Percentiles rank a stretch among this genome's conserved stretches.
These are phyloP conservation scores for Candida xyloterini DNA, from an alignment of 805 yeast genomes.

Conservation along the genomic window DNA sequence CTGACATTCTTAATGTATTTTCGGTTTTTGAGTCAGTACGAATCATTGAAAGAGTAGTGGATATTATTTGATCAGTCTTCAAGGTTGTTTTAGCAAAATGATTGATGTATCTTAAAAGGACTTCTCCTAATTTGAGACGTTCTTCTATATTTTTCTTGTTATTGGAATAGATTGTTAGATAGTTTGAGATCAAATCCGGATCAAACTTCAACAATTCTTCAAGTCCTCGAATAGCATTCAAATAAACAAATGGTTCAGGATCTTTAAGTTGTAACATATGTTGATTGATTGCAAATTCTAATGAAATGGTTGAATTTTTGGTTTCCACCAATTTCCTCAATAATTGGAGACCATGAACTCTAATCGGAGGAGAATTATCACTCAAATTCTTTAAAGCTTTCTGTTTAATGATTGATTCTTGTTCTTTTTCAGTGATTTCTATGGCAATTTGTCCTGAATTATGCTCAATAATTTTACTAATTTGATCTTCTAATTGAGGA, in stretches of 20 bases:
- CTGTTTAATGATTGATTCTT: constrained; percentile 42
- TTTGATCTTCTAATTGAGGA: constrained; percentile 1
- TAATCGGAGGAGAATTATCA: constrained; percentile 78
- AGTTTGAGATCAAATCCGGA: constrained; percentile 19
- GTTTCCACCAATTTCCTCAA: constrained; percentile 50
- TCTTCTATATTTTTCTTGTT: constrained; percentile 48
- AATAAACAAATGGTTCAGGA: constrained; percentile 81
- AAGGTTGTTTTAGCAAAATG: constrained; percentile 40
- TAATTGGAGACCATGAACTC: constrained; percentile 79
- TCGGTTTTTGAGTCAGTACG: constrained; percentile 36
- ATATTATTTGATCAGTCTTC: constrained; percentile 35
- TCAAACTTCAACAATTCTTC: constrained; percentile 51
- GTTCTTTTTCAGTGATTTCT: constrained; percentile 18
- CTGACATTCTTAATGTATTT: constrained; percentile 71
- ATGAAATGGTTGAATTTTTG: constrained; percentile 44
- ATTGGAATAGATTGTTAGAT: constrained; percentile 10
- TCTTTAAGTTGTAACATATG: constrained; percentile 67
- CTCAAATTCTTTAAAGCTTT: constrained; percentile 65
- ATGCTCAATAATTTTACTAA: constrained; percentile 5
- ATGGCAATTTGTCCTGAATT: neutral
- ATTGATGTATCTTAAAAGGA: constrained; percentile 57
- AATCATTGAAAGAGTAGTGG: constrained; percentile 37
- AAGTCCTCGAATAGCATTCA: constrained; percentile 80
- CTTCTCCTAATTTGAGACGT: constrained; percentile 80
- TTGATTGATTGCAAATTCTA: constrained; percentile 55